A percentile compares a stretch with the other conserved stretches of the same genome.
Conservation (phyloP, 2,329 filamentous ascomycete species). For the Coccinonectria pachysandricola region DNA sequence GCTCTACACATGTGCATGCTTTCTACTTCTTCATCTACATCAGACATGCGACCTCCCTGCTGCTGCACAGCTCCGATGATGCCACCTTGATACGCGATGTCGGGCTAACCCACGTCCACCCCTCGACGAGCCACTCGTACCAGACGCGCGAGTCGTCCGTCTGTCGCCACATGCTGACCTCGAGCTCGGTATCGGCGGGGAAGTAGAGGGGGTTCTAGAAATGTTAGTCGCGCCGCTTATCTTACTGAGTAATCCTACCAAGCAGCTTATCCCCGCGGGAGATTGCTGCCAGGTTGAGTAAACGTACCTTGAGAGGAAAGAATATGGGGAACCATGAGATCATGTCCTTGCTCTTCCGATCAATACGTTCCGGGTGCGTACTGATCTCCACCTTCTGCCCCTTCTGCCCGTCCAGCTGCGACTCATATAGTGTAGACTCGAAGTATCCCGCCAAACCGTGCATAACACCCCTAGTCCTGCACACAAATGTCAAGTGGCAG, state of each 20-base stretch:
- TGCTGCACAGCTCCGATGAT: conserved; percentile 57
- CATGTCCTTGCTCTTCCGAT: conserved; percentile 91
- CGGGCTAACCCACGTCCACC: conserved; percentile 56
- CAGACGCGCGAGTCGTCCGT: conserved; percentile 93
- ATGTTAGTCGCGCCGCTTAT: no score
- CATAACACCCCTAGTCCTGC: conserved; percentile 67
- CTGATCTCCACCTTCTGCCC: conserved; percentile 67
- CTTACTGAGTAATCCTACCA: no score
- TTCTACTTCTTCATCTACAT: conserved; percentile 33
- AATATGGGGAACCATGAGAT: conserved; percentile 99
- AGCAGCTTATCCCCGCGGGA: no score
- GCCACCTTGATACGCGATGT: conserved; percentile 54
- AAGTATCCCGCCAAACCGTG: conserved; percentile 94
- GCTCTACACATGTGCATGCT: no score
- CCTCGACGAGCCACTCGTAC: conserved; percentile 97
- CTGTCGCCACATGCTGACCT: conserved; percentile 91
- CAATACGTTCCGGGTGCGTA: conserved; percentile 86
- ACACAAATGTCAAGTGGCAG: conserved; percentile 68
- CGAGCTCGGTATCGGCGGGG: conserved; percentile 73
- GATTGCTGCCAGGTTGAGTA: background rate
- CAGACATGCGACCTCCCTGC: conserved; percentile 57
- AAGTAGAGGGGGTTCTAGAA: conserved; percentile 70
- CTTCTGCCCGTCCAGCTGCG: conserved; percentile 26
- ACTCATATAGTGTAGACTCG: conserved; percentile 82
- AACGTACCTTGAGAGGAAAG: conserved; percentile 79